phyloP scores from a whole-genome alignment of 2,329 filamentous ascomycete species.

The Myotisia sp. region DNA sequence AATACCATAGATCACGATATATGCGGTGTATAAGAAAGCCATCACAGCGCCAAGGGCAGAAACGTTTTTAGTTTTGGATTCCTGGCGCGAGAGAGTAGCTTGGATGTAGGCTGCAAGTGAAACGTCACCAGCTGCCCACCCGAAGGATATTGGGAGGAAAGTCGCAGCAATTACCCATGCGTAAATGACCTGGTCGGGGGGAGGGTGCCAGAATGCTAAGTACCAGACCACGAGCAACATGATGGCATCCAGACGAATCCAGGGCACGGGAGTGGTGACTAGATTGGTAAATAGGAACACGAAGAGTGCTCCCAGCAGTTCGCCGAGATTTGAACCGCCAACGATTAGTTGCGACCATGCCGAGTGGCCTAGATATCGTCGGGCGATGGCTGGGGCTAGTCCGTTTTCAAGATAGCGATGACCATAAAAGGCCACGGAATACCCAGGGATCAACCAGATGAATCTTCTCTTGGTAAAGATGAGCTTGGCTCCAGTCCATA shows the following conservation, averaged over 20 bases:
- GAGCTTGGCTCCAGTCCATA: conserved; percentile 34
- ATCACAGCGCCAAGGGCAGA: conserved; percentile 39
- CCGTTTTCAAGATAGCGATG: conserved; percentile 40
- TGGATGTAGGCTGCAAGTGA: conserved; percentile 40
- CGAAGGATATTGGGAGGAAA: conserved; percentile 36
- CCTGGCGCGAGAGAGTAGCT: conserved; percentile 34
- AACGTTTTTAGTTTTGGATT: conserved; percentile 32
- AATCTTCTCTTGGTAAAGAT: conserved; percentile 36
- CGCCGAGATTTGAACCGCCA: conserved; percentile 38
- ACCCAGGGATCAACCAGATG: conserved; percentile 38
- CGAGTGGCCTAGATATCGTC: conserved; percentile 35
- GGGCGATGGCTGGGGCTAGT: conserved; percentile 34
- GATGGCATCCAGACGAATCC: conserved; percentile 36
- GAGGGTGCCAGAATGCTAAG: conserved; percentile 34
- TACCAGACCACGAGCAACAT: conserved; percentile 37
- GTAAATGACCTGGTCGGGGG: conserved; percentile 26
- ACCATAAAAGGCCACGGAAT: conserved; percentile 36
- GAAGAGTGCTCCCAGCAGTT: conserved; percentile 35
- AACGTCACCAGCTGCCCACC: conserved; percentile 40
- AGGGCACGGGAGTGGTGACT: conserved; percentile 37
- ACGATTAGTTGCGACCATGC: conserved; percentile 39
- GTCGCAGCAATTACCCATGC: conserved; percentile 36
- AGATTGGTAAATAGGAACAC: conserved; percentile 38
- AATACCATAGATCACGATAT: conserved; percentile 37
- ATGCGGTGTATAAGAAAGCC: conserved; percentile 38